These are phyloP conservation scores for Ogataea nitratoaversa DNA, from an alignment of 805 yeast species.

Conservation along the genomic window DNA sequence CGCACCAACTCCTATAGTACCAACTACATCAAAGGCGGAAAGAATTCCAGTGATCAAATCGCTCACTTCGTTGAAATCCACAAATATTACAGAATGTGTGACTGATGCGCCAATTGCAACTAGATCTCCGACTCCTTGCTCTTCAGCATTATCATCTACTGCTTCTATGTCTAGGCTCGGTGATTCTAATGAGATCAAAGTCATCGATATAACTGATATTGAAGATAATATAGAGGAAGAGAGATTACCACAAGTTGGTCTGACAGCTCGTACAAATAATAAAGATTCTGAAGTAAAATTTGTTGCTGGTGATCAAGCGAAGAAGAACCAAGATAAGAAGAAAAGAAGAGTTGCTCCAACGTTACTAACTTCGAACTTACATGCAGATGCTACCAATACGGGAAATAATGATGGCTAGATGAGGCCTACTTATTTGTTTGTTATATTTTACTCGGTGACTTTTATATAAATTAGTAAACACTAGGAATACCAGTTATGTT, in stretches of 20 bases:
- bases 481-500: too few relatives aligned
- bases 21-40: slow-evolving; percentile 13
- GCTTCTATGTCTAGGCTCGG: slow-evolving; percentile 2
- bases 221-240: slow-evolving; percentile 11
- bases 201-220: slow-evolving; percentile 18
- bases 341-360: slow-evolving; percentile 37
- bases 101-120: slow-evolving; percentile 1
- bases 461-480: too few relatives aligned
- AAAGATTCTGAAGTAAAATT: background rate
- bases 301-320: background rate
- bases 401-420: too few relatives aligned
- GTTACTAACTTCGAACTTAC: slow-evolving; percentile 15
- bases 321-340: slow-evolving; percentile 11
- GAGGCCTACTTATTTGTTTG: too few relatives aligned
- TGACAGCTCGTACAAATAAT: too few relatives aligned
- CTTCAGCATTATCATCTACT: background rate
- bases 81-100: background rate
- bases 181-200: slow-evolving; percentile 9
- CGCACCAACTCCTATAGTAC: slow-evolving; percentile 4
- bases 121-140: slow-evolving; percentile 4
- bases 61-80: slow-evolving; percentile 9
- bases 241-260: slow-evolving; percentile 2
- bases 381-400: too few relatives aligned
- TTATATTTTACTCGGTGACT: too few relatives aligned
- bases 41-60: slow-evolving; percentile 8